A percentile compares a stretch with the other conserved stretches of the same genome.
Conservation (phyloP, 2,329 filamentous ascomycete species). For the Xylariaceae sp. region DNA sequence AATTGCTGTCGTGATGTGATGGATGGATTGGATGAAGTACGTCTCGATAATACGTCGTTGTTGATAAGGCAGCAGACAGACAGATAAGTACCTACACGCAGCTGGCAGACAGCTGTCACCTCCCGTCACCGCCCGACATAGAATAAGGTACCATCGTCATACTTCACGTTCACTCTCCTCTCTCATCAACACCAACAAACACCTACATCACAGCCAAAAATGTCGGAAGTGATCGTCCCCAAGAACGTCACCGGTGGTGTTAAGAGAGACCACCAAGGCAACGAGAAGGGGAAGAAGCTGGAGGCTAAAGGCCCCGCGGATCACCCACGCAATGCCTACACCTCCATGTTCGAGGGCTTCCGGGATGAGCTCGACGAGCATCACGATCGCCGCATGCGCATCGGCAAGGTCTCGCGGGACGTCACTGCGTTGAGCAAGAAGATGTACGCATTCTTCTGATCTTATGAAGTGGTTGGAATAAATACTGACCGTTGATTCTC, state of each 20-base stretch:
- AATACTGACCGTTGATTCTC: constrained; percentile 10
- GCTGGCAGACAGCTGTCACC: neutral
- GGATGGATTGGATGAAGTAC: neutral
- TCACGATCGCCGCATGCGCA: constrained; percentile 82
- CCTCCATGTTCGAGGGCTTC: constrained; percentile 79
- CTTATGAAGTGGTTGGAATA: neutral
- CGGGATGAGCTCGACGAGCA: constrained; percentile 87
- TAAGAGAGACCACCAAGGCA: constrained; percentile 52
- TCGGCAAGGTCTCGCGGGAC: constrained; percentile 87
- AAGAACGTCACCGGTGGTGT: constrained; percentile 38
- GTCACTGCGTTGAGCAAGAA: constrained; percentile 95
- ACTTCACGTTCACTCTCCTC: neutral
- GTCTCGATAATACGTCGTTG: neutral
- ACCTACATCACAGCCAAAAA: constrained; percentile 1
- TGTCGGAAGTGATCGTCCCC: constrained; percentile 28
- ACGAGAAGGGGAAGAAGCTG: constrained; percentile 34
- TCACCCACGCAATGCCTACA: constrained; percentile 45
- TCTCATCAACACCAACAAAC: neutral
- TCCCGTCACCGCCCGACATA: neutral
- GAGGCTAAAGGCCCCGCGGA: constrained; percentile 26
- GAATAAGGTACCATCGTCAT: neutral
- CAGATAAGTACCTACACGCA: neutral
- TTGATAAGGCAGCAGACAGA: neutral
- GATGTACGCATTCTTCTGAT: constrained; percentile 54
- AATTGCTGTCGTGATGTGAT: neutral